Percentiles rank a stretch among this genome's conserved stretches.
Evolutionary conservation across 176 grass and related monocot genomes (phyloP).

Genomic region (Triticum aestivum): DNA sequence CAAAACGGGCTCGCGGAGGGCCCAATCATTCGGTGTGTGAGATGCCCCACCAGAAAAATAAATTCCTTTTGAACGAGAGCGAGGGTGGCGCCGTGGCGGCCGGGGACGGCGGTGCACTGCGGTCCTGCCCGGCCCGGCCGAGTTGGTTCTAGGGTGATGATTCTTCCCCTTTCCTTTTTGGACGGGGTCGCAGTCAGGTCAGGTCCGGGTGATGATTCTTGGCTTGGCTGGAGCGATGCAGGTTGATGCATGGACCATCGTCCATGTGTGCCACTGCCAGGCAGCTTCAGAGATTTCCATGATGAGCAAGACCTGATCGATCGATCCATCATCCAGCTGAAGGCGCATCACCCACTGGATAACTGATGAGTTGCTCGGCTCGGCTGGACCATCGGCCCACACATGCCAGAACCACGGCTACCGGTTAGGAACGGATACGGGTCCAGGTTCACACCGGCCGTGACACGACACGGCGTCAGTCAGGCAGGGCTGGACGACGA

Average conservation of each 20-base stretch:
- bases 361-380: background rate
- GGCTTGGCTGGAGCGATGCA: background rate
- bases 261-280: background rate
- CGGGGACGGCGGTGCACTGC: no score
- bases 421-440: no score
- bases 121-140: background rate
- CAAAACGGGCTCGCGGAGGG: background rate
- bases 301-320: background rate
- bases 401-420: no score
- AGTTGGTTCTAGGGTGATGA: background rate
- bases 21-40: constrained; percentile 15
- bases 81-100: background rate
- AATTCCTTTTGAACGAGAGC: background rate
- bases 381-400: background rate
- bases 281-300: constrained; percentile 17
- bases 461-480: background rate
- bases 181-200: background rate
- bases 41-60: no score
- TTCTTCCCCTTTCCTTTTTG: background rate
- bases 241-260: background rate
- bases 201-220: background rate
- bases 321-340: background rate
- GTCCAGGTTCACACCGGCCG: background rate
- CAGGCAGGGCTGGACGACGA: background rate
- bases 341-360: background rate